Evolutionary conservation across 2,329 filamentous ascomycete species (phyloP).

Genomic region (Verticillium isaacii): DNA sequence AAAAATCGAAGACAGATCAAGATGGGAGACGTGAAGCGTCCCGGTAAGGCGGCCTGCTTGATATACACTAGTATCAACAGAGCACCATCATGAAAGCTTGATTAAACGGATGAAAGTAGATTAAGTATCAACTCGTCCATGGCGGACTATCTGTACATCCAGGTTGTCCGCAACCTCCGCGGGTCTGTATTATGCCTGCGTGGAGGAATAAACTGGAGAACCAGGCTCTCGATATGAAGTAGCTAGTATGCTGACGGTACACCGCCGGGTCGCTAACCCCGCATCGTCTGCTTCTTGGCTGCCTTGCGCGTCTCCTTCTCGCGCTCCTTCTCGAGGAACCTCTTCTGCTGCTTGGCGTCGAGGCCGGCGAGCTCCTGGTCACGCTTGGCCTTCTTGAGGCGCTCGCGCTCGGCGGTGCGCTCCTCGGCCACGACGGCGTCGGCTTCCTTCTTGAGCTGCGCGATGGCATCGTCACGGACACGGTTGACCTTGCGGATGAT

Average conservation of each 20-base stretch:
- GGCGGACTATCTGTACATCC: conserved; percentile 1
- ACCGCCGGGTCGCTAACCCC: conserved; percentile 30
- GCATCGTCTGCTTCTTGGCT: conserved; percentile 50
- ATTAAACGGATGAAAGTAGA: neutral
- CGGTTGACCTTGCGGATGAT: conserved; percentile 78
- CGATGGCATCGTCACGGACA: conserved; percentile 75
- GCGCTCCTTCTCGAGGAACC: conserved; percentile 75
- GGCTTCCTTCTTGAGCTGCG: conserved; percentile 71
- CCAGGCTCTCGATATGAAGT: neutral
- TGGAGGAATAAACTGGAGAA: neutral
- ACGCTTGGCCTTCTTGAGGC: conserved; percentile 81
- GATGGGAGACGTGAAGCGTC: neutral
- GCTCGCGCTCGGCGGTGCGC: conserved; percentile 65
- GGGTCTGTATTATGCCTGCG: neutral
- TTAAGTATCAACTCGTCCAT: neutral
- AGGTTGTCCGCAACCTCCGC: neutral
- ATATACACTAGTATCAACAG: no score
- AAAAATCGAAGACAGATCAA: neutral
- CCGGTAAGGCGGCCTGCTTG: no score
- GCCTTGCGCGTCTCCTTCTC: conserved; percentile 63
- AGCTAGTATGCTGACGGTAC: neutral
- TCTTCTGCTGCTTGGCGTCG: conserved; percentile 80
- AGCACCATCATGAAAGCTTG: neutral
- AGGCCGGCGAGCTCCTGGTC: conserved; percentile 74
- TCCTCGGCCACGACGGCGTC: conserved; percentile 81